Percentiles rank a stretch among this genome's conserved stretches.
phyloP scores from a whole-genome alignment of 352 stramenopile species.

The Pythium biforme region DNA sequence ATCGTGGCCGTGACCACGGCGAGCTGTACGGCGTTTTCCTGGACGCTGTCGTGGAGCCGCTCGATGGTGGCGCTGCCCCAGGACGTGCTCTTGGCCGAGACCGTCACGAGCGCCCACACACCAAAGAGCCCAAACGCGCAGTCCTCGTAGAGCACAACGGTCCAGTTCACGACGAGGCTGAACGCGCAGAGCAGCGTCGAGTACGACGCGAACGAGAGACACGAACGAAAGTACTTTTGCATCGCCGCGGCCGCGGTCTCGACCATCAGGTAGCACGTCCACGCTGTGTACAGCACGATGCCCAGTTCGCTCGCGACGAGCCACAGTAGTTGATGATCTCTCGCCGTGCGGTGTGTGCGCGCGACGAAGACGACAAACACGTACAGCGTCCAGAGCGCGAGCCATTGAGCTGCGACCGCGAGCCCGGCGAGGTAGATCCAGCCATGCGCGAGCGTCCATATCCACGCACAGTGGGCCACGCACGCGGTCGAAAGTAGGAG shows the following conservation, averaged over 20 bases:
- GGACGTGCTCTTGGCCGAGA: conserved; percentile 11
- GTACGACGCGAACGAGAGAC: conserved; percentile 18
- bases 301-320: conserved; percentile 8
- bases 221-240: conserved; percentile 20
- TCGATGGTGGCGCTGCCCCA: conserved; percentile 16
- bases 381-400: conserved; percentile 20
- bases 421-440: conserved; percentile 9
- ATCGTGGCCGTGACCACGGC: conserved; percentile 13
- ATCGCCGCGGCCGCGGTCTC: conserved; percentile 5
- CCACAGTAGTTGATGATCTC: background rate
- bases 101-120: conserved; percentile 10
- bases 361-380: conserved; percentile 15
- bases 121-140: conserved; percentile 13
- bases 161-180: conserved; percentile 22
- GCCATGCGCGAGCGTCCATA: conserved; percentile 4
- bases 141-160: conserved; percentile 14
- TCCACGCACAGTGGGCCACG: conserved; percentile 2
- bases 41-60: conserved; percentile 20
- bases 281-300: conserved; percentile 15
- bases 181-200: conserved; percentile 17
- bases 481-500: conserved; percentile 5
- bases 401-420: conserved; percentile 1
- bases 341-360: background rate
- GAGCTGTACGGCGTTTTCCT: conserved; percentile 20
- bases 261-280: conserved; percentile 12